A percentile compares a stretch with the other conserved stretches of the same genome.
Evolutionary conservation across 148 eudicot species (phyloP).

Genomic region (Vaccinium myrtillus): DNA sequence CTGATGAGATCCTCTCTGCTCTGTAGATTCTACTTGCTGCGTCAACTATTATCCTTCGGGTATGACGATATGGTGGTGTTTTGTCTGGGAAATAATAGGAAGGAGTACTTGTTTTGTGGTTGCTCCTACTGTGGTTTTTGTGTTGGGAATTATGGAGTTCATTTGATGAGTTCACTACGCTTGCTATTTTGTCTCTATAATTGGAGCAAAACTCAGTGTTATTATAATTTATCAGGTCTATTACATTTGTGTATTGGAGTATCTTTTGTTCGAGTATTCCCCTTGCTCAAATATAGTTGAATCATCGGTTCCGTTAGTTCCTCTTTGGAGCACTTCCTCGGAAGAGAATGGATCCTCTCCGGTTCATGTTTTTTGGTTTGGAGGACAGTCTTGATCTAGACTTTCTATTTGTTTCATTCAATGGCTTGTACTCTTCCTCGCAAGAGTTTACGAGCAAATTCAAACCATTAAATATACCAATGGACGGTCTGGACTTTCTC

Average conservation of each 20-base stretch:
- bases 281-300: neutral
- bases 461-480: too few relatives aligned
- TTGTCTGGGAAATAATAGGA: neutral
- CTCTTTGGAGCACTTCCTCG: neutral
- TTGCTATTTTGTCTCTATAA: neutral
- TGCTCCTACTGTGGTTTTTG: neutral
- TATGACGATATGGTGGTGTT: neutral
- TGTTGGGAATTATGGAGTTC: neutral
- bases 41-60: neutral
- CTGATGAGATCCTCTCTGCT: conserved; percentile 29
- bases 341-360: neutral
- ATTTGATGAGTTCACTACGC: neutral
- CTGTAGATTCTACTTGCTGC: conserved; percentile 12
- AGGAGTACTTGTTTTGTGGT: neutral
- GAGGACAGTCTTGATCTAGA: too few relatives aligned
- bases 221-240: neutral
- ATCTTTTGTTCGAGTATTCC: neutral
- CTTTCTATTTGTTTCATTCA: too few relatives aligned
- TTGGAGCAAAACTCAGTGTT: neutral
- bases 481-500: too few relatives aligned
- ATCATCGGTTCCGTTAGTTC: neutral
- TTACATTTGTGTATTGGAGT: neutral
- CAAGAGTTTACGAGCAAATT: too few relatives aligned
- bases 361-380: too few relatives aligned
- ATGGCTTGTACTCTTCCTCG: too few relatives aligned